A percentile compares a stretch with the other conserved stretches of the same genome.
These are phyloP conservation scores for Dactylonectria estremocensis DNA, from an alignment of 2,329 filamentous ascomycete genomes.

Conservation along the genomic window DNA sequence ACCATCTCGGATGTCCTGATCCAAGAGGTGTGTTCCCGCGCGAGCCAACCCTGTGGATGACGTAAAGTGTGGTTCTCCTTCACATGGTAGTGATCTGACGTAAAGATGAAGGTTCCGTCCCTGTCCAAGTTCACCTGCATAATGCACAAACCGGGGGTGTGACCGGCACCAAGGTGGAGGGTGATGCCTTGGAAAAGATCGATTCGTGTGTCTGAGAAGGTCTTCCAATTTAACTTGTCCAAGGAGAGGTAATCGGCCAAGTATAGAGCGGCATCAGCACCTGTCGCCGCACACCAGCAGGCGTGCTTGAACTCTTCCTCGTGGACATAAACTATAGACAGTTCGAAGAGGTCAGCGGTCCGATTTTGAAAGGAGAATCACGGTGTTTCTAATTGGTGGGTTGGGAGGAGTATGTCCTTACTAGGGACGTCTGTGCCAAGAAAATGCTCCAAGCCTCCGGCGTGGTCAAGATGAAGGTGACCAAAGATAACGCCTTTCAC, in stretches of 20 bases:
- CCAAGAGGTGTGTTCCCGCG: too few relatives aligned
- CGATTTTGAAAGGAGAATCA: too few relatives aligned
- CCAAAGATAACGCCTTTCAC: slow-evolving; percentile 62
- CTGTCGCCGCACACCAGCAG: neutral
- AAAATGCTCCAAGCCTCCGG: slow-evolving; percentile 63
- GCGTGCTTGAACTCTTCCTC: slow-evolving; percentile 15
- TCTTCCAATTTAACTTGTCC: too few relatives aligned
- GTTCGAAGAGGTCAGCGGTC: too few relatives aligned
- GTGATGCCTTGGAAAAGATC: neutral
- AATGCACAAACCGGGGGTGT: slow-evolving; percentile 16
- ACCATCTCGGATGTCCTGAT: too few relatives aligned
- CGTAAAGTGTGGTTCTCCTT: too few relatives aligned
- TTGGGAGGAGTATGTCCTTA: too few relatives aligned
- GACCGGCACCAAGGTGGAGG: slow-evolving; percentile 10
- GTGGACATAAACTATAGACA: slow-evolving; percentile 5
- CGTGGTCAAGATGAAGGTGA: slow-evolving; percentile 64
- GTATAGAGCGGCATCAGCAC: neutral
- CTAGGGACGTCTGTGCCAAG: slow-evolving; percentile 29
- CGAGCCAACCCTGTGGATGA: too few relatives aligned
- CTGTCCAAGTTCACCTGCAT: slow-evolving; percentile 22
- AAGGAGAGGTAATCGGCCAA: too few relatives aligned
- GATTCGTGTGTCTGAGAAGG: too few relatives aligned
- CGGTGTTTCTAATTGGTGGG: too few relatives aligned
- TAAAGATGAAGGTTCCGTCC: slow-evolving; percentile 18
- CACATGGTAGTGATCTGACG: slow-evolving; percentile 10